Evolutionary conservation across 2,329 filamentous ascomycete genomes (phyloP), one percentile per base, ranked within the genome.

Genomic region (Aureobasidium zeae): DNA sequence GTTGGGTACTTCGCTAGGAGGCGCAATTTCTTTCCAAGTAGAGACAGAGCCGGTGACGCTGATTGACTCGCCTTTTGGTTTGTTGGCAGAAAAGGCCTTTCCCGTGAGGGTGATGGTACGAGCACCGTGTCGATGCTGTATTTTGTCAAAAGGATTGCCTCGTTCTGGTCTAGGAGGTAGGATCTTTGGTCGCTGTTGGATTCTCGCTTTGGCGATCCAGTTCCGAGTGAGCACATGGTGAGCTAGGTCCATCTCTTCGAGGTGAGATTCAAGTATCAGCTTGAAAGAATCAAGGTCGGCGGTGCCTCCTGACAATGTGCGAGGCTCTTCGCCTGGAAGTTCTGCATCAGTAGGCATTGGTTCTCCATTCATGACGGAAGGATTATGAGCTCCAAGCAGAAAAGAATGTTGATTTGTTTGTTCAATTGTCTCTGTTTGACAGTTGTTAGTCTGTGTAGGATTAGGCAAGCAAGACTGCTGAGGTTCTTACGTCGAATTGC

Each of bases 1-100:
- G 8, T 46, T 47, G 2, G 66, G 66, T 16, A 67, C 60, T 15
- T 45, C 35, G 9, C 15, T n/a, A n/a, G n/a, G n/a, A n/a, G n/a
- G 22, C 13, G 26, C 25, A 12, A 6, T 3, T 2, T 2, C 21
- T 11, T 42, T 33, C 5, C 13, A 26, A 6, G 29, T 13, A 19
- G 21, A 26, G 21, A 33, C 11, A 9, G 17, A 11, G 17, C 11
- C 38, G 2, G 16, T 16, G 15, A 17, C 15, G 5, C 9, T 19
- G 4, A 26, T 25, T 9, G 37, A 24, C 10, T 41, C 37, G 5
- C 37, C 28, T 30, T 13, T 31, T 13, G 28, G 26, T 12, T 24
- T 41, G 9, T 6, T 15, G 13, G 6, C 9, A 12, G 31, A 20
- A 15, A 33, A 33, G 6, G 9, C 5, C 29, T 20, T 33, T 13